Evolutionary conservation across 345 rosid species (phyloP).

Genomic region (Eucalyptus curtisii): DNA sequence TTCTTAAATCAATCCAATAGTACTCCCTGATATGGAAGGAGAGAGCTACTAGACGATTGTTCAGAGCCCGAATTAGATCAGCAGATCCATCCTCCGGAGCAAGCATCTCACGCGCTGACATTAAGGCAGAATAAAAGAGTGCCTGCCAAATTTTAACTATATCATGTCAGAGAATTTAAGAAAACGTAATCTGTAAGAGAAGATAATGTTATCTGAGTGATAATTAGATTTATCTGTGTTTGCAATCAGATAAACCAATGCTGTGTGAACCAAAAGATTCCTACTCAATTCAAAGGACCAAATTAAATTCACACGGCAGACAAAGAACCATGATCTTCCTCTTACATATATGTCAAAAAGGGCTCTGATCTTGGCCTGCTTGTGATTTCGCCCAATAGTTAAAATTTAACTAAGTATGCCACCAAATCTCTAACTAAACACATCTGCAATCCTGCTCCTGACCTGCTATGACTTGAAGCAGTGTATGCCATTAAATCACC

Average conservation of each 20-base stretch:
- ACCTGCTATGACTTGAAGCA: not conserved
- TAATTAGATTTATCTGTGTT: not conserved
- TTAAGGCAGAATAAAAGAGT: conserved; percentile 77
- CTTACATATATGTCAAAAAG: not conserved
- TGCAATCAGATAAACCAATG: not conserved
- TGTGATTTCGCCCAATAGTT: not conserved
- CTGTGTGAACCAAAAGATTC: not conserved
- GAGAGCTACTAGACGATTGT: conserved; percentile 80
- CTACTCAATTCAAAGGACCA: not conserved
- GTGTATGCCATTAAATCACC: not conserved
- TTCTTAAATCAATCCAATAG: conserved; percentile 76
- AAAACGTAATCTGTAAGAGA: not conserved
- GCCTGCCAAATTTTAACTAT: conserved; percentile 29
- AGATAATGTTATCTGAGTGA: not conserved
- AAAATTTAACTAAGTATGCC: not conserved
- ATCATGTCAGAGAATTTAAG: not conserved
- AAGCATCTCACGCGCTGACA: conserved; percentile 85
- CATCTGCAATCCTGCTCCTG: not conserved
- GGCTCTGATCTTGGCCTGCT: not conserved
- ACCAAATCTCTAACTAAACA: not conserved
- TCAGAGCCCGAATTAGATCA: conserved; percentile 64
- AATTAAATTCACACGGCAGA: not conserved
- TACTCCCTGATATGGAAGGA: conserved; percentile 92
- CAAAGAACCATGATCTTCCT: not conserved
- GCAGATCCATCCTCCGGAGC: conserved; percentile 85